Evolutionary conservation across 352 stramenopile genomes (phyloP), one percentile per base, ranked within the genome.

Genomic region (Phytophthora ramorum): DNA sequence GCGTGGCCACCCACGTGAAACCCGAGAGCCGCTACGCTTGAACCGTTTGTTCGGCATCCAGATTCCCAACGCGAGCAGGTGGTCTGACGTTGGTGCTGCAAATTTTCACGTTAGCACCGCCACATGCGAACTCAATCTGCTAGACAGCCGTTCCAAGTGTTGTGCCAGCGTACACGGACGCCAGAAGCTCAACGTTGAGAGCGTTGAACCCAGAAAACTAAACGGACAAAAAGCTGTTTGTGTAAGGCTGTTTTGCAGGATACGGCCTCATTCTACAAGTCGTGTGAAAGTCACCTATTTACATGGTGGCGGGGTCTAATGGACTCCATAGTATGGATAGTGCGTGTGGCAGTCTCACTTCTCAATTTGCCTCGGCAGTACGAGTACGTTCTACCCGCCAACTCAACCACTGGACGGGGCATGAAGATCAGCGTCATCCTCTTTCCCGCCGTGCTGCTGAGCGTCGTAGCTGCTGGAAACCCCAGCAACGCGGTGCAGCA

Each of bases 371-470:
- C 48, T 70, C 16, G 37, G 58, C 51, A 58, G 54, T 19, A 37
- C 14, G 19, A 24, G 24, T n/a, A 28, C 58, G 66, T 71, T 62
- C 50, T 66, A 57, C 37, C 49, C 24, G n/a, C 9, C 20, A 4
- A 40, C 46, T 47, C 24, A 34, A 14, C 20, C 24, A 43, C 52
- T 57, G 19, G 43, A 55, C 41, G 41, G 62, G 58, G 30, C 41
- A 71, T 71, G 63, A 67, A 71, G 50, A 47, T 67, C 49, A 51
- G 46, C 35, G n/a, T 20, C n/a, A 49, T 66, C 17, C 49, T 71
- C 56, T 57, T 71, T 35, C 43, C 57, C 14, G 50, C 44, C 17
- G 24, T 63, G 17, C 57, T 71, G 16, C 43, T 67, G 35, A 37
- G 57, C 26, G 49, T 63, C 28, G 28, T 47, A 32, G 41, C 57